Base-by-base conservation (phyloP, 179 eudicot genomes). In the Beta macrorhiza region DNA sequence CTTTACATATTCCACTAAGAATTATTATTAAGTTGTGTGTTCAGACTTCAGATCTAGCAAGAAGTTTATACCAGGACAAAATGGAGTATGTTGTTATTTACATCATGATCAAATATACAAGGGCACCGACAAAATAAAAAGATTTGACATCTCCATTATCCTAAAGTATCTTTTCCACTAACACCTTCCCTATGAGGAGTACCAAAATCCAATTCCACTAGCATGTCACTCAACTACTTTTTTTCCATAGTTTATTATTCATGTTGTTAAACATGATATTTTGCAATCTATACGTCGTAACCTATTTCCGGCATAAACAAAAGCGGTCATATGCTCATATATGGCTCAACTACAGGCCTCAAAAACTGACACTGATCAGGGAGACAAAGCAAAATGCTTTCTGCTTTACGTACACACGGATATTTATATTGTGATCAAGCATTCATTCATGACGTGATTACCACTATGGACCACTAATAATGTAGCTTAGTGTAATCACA, bases 351-450 rank as follows among this genome's bases (percentile, higher is more conserved):
- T 37, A 12, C 14, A 47, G 45, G 74, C 68, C 69, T 83, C 74
- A 83, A 57, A 74, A 55, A 75, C 42, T 83, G 80, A 79, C 29
- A 51, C 14, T 56, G 77, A 74, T 67, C n/a, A 75, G 76, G 82
- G 82, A 68, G 87, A 81, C 76, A 74, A 81, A 77, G 70, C 78
- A 81, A 78, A 64, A 52, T 64, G 79, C 67, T 42, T 78, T 78
- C 25, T 65, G 75, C 84, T 81, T 81, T 84, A 73, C 42, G 67
- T 14, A 67, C 61, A 84, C 83, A 78, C 17, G 67, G 79, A 49
- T 74, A 77, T 78, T 74, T 81, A 74, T 70, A 67, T 78, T 58
- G 63, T 73, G 45, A 84, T 77, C 71, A 84, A 57, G 72, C 51
- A 59, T 75, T 22, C 69, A 67, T 74, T 58, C 65, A 47, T 78